Evolutionary conservation across 768 basidiomycete genomes (phyloP).

Genomic region (Scleroderma bovista): DNA sequence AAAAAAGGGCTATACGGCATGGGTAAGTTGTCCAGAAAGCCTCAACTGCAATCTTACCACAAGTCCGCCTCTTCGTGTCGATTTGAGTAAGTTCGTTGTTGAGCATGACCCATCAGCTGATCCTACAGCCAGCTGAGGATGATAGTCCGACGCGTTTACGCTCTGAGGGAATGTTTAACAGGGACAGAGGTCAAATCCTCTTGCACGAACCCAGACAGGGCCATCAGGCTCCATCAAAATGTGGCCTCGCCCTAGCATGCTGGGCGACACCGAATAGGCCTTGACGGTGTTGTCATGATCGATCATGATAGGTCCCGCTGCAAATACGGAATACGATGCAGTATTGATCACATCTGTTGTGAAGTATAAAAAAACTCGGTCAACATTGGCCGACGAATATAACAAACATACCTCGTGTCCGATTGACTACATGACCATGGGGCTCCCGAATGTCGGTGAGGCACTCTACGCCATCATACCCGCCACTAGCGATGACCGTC

Average conservation of each 20-base stretch:
- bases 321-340: constrained; percentile 61
- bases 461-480: constrained; percentile 75
- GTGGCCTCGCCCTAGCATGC: constrained; percentile 70
- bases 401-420: constrained; percentile 58
- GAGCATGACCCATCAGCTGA: constrained; percentile 78
- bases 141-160: constrained; percentile 73
- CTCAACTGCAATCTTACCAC: constrained; percentile 48
- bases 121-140: constrained; percentile 78
- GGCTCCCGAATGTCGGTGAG: constrained; percentile 75
- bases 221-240: constrained; percentile 69
- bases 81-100: constrained; percentile 66
- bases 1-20: constrained; percentile 56
- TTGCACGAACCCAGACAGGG: constrained; percentile 70
- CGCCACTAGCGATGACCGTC: constrained; percentile 67
- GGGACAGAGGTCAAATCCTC: neutral
- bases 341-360: constrained; percentile 62
- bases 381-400: neutral
- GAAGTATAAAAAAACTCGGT: neutral
- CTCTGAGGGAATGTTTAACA: constrained; percentile 37
- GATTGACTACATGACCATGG: constrained; percentile 61
- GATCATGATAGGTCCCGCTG: constrained; percentile 67
- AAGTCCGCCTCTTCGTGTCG: constrained; percentile 62
- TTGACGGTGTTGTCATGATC: constrained; percentile 83
- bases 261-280: constrained; percentile 64
- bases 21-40: neutral